Base-by-base conservation (phyloP, 768 basidiomycete species). In the Calocybe cyanea region DNA sequence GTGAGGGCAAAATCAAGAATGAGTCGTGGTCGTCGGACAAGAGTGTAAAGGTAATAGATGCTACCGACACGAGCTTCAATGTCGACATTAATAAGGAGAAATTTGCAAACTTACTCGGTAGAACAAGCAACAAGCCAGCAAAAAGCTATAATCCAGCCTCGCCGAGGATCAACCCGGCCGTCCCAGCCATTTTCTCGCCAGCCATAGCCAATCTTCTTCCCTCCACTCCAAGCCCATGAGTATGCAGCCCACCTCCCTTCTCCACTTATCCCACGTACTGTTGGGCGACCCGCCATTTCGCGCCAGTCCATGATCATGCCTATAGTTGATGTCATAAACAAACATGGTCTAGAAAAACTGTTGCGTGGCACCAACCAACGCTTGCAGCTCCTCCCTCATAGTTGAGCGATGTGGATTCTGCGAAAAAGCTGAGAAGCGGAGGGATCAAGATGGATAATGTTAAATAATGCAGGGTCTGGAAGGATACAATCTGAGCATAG, bases 271-370 rank as follows among this genome's bases (percentile, higher is more conserved):
- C 78, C 78, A 45, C 76, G 77, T 17, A 87, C 80, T 0, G 92
- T 93, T 3, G 88, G 81, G 41, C 78, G 68, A 3, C 92, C 88
- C 1, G 93, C 87, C 81, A 99, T 85, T 64, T 97, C 89, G 37
- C 92, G 77, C 96, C 96, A 99, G 67, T 98, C 94, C 84, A 99
- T 92, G 30, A 98, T 71, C 85, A 92, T 90, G 2, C 85, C 87
- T 85, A 50, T 25, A 32, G 24, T 35, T 17, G 8, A 17, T n/a
- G 17, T 44, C 38, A 37, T n/a, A 30, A 20, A 17, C 25, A 17
- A 28, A 9, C 2, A 24, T 19, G 24, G 30, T 1, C 7, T 15
- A 37, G 11, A 28, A 28, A 11, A 5, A 23, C 18, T 24, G 28
- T 38, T 25, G 0, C 25, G n/a, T 3, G 11, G 31, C 25, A 52